Evolutionary conservation across 2,329 filamentous ascomycete species (phyloP).

Genomic region (Cercospora beticola): DNA sequence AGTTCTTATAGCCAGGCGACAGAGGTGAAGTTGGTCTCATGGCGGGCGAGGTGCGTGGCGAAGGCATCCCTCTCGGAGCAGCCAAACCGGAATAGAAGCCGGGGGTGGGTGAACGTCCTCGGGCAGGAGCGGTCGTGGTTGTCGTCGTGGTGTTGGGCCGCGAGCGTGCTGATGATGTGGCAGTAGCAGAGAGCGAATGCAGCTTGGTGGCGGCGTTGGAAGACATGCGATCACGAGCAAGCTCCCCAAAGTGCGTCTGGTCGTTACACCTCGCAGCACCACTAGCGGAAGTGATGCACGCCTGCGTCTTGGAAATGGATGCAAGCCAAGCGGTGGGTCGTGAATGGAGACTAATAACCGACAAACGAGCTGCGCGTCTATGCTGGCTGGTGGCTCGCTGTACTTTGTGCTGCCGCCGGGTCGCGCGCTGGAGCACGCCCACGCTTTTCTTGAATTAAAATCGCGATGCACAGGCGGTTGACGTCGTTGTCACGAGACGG

Average conservation of each 20-base stretch:
- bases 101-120: slow-evolving; percentile 2
- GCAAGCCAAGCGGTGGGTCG: slow-evolving; percentile 3
- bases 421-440: slow-evolving; percentile 4
- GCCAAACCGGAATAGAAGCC: not conserved
- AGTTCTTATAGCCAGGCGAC: slow-evolving; percentile 34
- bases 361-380: not conserved
- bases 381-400: slow-evolving; percentile 3
- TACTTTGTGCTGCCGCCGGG: not conserved
- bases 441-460: not conserved
- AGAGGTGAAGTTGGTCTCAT: slow-evolving; percentile 38
- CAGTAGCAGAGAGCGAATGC: not conserved
- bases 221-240: slow-evolving; percentile 4
- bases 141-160: not conserved
- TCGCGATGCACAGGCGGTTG: not conserved
- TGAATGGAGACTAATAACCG: not conserved
- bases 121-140: not conserved
- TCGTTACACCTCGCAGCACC: not conserved
- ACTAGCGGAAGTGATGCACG: slow-evolving; percentile 1
- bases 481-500: not conserved
- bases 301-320: not conserved
- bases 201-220: slow-evolving; percentile 5
- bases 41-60: slow-evolving; percentile 36
- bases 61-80: slow-evolving; percentile 33
- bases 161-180: slow-evolving; percentile 1
- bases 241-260: not conserved